Evolutionary conservation across 2,329 filamentous ascomycete species (phyloP).

Genomic region (Cladophialophora yegresii): DNA sequence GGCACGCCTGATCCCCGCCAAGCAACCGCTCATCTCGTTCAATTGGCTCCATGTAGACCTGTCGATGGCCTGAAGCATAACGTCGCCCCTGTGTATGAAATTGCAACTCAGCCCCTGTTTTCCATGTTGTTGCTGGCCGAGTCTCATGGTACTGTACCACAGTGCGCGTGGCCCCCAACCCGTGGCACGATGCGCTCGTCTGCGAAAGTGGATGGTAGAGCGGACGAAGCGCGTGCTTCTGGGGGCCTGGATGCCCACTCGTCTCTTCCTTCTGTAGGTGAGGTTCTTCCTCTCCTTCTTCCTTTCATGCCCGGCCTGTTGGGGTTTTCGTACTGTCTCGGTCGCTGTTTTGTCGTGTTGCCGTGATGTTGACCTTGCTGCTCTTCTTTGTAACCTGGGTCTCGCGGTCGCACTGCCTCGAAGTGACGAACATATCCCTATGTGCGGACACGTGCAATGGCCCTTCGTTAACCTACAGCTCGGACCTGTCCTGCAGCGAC

Average conservation of each 20-base stretch:
- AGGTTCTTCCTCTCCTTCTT: neutral
- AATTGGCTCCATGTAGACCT: neutral
- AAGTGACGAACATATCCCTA: slow-evolving; percentile 17
- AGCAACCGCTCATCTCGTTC: neutral
- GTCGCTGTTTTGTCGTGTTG: neutral
- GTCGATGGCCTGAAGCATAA: neutral
- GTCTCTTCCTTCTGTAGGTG: neutral
- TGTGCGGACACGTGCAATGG: slow-evolving; percentile 11
- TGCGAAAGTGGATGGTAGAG: neutral
- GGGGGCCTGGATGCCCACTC: neutral
- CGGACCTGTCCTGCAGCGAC: slow-evolving; percentile 16
- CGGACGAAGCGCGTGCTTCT: neutral
- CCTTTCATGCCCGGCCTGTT: neutral
- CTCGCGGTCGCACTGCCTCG: neutral
- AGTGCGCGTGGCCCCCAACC: neutral
- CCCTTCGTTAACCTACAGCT: slow-evolving; percentile 3
- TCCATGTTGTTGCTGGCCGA: neutral
- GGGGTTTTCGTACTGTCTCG: neutral
- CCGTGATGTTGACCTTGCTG: neutral
- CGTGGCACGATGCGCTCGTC: neutral
- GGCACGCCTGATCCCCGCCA: slow-evolving; percentile 2
- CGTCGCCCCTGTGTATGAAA: neutral
- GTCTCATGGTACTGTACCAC: neutral
- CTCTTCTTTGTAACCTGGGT: neutral
- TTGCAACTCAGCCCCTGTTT: neutral